A percentile compares a stretch with the other conserved stretches of the same genome.
These are phyloP conservation scores for Halteria grandinella DNA, from an alignment of 73 alveolate species.

Conservation along the genomic window DNA sequence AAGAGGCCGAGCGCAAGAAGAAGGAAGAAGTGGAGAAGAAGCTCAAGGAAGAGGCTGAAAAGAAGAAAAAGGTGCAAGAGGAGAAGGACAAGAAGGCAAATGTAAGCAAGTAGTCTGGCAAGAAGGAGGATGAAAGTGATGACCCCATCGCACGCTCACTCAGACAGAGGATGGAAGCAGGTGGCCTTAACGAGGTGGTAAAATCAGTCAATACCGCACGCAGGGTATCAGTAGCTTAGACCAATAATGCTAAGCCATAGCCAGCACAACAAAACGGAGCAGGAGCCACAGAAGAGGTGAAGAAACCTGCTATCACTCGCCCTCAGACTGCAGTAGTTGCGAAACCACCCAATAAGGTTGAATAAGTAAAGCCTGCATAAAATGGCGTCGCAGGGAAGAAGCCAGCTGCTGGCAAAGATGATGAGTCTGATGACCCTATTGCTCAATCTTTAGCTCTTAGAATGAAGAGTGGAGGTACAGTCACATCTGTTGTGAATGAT, in stretches of 20 bases:
- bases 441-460: constrained; percentile 4
- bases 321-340: neutral
- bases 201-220: neutral
- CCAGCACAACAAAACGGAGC: neutral
- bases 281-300: neutral
- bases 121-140: constrained; percentile 29
- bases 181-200: constrained; percentile 5
- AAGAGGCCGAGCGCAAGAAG: constrained; percentile 16
- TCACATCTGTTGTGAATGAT: neutral
- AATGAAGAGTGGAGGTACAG: constrained; percentile 33
- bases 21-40: constrained; percentile 17
- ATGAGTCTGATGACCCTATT: constrained; percentile 34
- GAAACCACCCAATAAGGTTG: neutral
- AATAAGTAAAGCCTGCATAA: neutral
- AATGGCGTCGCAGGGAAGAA: neutral
- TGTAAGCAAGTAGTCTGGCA: neutral
- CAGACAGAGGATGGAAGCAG: constrained; percentile 10
- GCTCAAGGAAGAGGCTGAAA: constrained; percentile 5
- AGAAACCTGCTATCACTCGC: neutral
- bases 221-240: constrained; percentile 1
- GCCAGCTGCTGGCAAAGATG: constrained; percentile 22
- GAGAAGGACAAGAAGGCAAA: constrained; percentile 6
- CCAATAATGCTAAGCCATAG: neutral
- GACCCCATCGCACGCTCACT: constrained; percentile 23
- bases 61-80: constrained; percentile 1